A percentile compares a stretch with the other conserved stretches of the same genome.
These are phyloP conservation scores for Colletotrichum simmondsii DNA, from an alignment of 2,329 filamentous ascomycete genomes.

Conservation along the genomic window DNA sequence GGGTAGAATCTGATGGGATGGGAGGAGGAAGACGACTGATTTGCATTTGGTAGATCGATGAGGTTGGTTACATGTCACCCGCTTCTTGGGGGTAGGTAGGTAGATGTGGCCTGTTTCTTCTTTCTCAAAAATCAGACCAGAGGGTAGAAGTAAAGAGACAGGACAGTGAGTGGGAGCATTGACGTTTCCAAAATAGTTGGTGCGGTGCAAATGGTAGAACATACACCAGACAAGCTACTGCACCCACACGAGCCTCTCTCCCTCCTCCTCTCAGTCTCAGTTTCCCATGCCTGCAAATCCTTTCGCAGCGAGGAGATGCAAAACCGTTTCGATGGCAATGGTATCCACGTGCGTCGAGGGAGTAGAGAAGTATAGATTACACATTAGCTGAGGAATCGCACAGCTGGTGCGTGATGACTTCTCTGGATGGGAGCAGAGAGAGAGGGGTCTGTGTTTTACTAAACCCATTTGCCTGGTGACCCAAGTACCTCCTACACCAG, in stretches of 20 bases:
- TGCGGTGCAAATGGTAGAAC: neutral
- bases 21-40: no score
- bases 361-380: neutral
- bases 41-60: neutral
- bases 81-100: no score
- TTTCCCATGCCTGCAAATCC: neutral
- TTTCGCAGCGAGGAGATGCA: neutral
- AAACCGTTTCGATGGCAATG: neutral
- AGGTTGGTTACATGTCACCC: neutral
- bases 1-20: neutral
- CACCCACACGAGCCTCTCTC: constrained; percentile 3
- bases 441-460: neutral
- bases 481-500: no score
- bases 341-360: neutral
- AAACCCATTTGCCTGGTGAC: neutral
- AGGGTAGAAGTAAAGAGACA: neutral
- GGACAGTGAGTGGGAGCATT: neutral
- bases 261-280: neutral
- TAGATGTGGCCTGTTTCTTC: no score
- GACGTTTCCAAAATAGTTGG: neutral
- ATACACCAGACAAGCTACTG: constrained; percentile 15
- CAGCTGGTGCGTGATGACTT: neutral
- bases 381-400: neutral
- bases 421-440: neutral
- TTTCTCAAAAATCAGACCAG: neutral